phyloP scores from a whole-genome alignment of 306 rosid species.

The Mucuna pruriens region DNA sequence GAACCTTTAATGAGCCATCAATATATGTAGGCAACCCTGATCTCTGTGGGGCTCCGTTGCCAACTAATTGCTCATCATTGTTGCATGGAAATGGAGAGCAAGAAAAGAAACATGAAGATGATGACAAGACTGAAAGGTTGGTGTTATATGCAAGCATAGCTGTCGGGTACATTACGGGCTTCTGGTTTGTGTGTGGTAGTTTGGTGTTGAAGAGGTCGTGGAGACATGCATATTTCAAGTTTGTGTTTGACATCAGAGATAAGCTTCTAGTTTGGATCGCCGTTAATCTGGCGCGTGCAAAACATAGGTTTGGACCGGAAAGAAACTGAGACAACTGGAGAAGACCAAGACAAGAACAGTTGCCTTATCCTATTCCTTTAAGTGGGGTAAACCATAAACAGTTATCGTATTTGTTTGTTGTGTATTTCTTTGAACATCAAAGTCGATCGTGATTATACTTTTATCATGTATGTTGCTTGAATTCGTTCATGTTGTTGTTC shows the following conservation, averaged over 20 bases:
- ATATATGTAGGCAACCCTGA: conserved; percentile 12
- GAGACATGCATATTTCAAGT: conserved; percentile 26
- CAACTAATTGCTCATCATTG: background rate
- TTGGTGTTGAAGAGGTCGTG: conserved; percentile 18
- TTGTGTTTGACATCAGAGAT: conserved; percentile 5
- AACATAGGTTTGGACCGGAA: conserved; percentile 1
- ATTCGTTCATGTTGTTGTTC: too few relatives aligned
- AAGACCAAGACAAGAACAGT: too few relatives aligned
- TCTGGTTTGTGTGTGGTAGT: conserved; percentile 16
- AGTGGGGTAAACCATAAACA: too few relatives aligned
- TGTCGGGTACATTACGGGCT: background rate
- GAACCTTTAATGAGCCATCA: background rate
- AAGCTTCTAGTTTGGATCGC: background rate
- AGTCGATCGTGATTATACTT: too few relatives aligned
- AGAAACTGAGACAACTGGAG: background rate
- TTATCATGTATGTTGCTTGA: too few relatives aligned
- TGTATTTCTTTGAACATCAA: too few relatives aligned
- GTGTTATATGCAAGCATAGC: background rate
- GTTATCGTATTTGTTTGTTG: too few relatives aligned
- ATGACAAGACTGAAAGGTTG: background rate
- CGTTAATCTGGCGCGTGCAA: background rate
- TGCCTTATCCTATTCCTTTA: too few relatives aligned
- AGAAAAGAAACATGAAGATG: background rate
- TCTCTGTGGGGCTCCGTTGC: conserved; percentile 18
- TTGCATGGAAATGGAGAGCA: background rate